phyloP scores from a whole-genome alignment of 352 stramenopile genomes.

The Phytophthora idaei region DNA sequence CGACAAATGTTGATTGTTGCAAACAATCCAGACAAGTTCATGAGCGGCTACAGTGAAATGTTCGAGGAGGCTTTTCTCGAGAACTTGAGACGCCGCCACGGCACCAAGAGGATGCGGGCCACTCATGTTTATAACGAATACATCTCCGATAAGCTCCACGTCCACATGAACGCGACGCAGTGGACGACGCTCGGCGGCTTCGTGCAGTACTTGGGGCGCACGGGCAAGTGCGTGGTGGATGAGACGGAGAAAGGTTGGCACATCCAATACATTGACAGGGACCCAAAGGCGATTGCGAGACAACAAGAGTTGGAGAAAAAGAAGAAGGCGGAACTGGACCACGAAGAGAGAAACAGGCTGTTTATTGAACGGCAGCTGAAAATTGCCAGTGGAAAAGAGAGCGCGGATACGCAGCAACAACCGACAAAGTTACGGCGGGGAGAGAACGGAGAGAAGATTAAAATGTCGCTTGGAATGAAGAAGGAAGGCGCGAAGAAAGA shows the following conservation, averaged over 20 bases:
- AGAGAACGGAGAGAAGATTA: slow-evolving; percentile 57
- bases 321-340: slow-evolving; percentile 89
- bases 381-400: slow-evolving; percentile 49
- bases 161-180: slow-evolving; percentile 99
- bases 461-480: slow-evolving; percentile 36
- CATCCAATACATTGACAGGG: slow-evolving; percentile 95
- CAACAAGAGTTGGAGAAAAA: slow-evolving; percentile 90
- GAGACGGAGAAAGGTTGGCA: slow-evolving; percentile 99
- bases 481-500: slow-evolving; percentile 36
- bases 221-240: slow-evolving; percentile 96
- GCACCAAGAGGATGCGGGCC: slow-evolving; percentile 96
- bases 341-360: slow-evolving; percentile 83
- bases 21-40: slow-evolving; percentile 94
- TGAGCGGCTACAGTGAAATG: slow-evolving; percentile 90
- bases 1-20: slow-evolving; percentile 99
- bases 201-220: slow-evolving; percentile 98
- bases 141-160: slow-evolving; percentile 98
- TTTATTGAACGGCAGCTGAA: slow-evolving; percentile 84
- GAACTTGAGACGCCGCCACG: slow-evolving; percentile 93
- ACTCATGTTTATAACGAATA: slow-evolving; percentile 99
- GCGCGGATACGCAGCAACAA: slow-evolving; percentile 33
- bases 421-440: slow-evolving; percentile 70
- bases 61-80: slow-evolving; percentile 98
- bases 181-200: slow-evolving; percentile 98
- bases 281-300: slow-evolving; percentile 90